Evolutionary conservation across 1,139 yeast species (phyloP), one percentile per base, ranked within the genome.

Genomic region (Sugiyamaella japonica): DNA sequence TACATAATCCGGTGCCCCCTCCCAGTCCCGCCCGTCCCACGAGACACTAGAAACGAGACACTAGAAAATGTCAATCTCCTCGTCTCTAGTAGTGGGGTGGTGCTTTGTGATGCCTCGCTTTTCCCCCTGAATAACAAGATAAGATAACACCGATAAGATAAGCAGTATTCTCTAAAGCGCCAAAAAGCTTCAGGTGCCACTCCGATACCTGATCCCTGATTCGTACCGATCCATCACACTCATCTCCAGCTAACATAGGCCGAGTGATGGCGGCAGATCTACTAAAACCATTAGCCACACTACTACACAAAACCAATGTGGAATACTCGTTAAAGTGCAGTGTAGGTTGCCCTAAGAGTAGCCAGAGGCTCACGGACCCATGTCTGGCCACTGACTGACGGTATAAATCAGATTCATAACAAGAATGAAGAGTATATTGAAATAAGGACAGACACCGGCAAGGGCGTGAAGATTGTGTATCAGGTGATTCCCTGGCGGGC

Each of bases 401-500:
- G n/a, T n/a, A n/a, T n/a, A n/a, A n/a, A 10, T 29, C 9, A 29
- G 25, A 20, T 20, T 20, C 6, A 20, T 20, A 20, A 20, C n/a
- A 29, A 12, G 9, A 17, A 28, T 8, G 28, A 38, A 15, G 13
- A 12, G 13, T 52, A 49, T 40, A n/a, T 56, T 12, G 59, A 58
- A 29, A 39, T 56, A 25, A 46, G 23, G 16, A 36, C 36, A 39
- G 39, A 53, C 13, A 10, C 15, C 7, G 42, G 25, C 15, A 31
- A 28, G 9, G 45, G 28, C 4, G 31, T 20, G 17, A 52, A 13
- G 29, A 56, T 44, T 17, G 48, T 56, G 16, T 70, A 63, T 55
- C 59, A 61, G 25, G 56, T 70, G 1, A 23, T 57, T 3, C 63
- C 65, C 39, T 71, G 74, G 73, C 55, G 59, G 7, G 66, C 68